phyloP scores from a whole-genome alignment of 306 rosid genomes.

The Acacia acuminata region DNA sequence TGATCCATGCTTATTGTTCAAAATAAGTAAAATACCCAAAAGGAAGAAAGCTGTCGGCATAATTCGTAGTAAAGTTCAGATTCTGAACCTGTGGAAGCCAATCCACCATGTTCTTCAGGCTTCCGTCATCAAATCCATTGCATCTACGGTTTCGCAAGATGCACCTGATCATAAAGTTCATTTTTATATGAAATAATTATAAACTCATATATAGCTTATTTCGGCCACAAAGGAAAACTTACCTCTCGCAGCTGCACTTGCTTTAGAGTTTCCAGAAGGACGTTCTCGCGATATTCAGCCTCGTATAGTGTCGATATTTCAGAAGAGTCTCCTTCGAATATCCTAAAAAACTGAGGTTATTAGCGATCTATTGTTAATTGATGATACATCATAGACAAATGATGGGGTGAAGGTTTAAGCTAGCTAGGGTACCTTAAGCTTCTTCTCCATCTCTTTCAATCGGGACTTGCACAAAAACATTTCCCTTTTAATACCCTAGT shows the following conservation, averaged over 20 bases:
- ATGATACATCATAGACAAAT: neutral
- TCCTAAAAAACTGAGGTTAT: slow-evolving; percentile 32
- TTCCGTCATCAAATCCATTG: slow-evolving; percentile 29
- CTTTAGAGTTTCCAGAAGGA: slow-evolving; percentile 54
- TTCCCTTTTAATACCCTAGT: slow-evolving; percentile 54
- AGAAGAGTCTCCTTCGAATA: slow-evolving; percentile 62
- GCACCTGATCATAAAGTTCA: slow-evolving; percentile 26
- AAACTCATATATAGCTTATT: neutral
- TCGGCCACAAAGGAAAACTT: neutral
- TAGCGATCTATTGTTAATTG: neutral
- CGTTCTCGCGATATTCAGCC: slow-evolving; percentile 48
- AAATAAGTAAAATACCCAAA: neutral
- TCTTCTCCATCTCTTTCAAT: slow-evolving; percentile 51
- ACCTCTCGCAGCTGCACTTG: slow-evolving; percentile 52
- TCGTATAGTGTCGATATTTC: slow-evolving; percentile 52
- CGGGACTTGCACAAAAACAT: slow-evolving; percentile 41
- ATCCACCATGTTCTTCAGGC: slow-evolving; percentile 35
- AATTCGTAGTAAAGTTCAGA: slow-evolving; percentile 40
- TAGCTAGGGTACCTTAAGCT: slow-evolving; percentile 43
- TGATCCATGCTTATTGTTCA: neutral
- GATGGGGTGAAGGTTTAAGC: neutral
- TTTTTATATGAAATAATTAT: neutral
- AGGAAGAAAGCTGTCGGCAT: slow-evolving; percentile 38
- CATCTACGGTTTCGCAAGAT: slow-evolving; percentile 32
- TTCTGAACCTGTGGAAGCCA: slow-evolving; percentile 47